Evolutionary conservation across 257 asterid species (phyloP).

Genomic region (Anisodus acutangulus): DNA sequence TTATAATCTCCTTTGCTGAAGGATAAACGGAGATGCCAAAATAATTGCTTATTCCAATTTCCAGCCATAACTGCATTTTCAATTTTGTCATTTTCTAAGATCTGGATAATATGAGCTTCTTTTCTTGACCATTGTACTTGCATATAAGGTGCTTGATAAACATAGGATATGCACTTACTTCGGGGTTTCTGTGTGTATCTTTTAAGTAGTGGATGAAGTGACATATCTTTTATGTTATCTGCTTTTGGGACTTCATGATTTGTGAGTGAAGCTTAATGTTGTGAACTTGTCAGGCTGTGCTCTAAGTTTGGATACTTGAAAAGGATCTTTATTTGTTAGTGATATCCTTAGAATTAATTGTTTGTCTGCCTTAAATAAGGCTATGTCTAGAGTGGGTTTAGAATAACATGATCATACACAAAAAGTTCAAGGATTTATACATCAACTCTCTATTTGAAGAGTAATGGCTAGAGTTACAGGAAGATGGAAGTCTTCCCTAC

Average conservation of each 20-base stretch:
- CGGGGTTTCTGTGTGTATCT: background rate
- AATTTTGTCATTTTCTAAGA: background rate
- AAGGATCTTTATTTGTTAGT: conserved; percentile 6
- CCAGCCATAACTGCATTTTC: conserved; percentile 2
- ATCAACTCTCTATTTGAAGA: background rate
- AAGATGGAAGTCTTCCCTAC: background rate
- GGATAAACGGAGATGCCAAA: background rate
- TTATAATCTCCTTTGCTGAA: background rate
- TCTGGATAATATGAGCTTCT: background rate
- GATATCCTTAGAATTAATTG: background rate
- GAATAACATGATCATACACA: background rate
- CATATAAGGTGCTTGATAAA: background rate
- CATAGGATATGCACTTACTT: conserved; percentile 13
- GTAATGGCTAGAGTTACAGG: background rate
- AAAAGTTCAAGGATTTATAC: conserved; percentile 2
- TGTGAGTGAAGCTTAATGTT: conserved; percentile 16
- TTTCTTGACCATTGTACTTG: conserved; percentile 19
- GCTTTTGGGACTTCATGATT: conserved; percentile 22
- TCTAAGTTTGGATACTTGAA: conserved; percentile 16
- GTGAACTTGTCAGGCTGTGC: conserved; percentile 14
- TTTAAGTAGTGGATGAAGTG: conserved; percentile 2
- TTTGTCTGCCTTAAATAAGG: conserved; percentile 6
- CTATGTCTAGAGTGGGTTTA: conserved; percentile 15
- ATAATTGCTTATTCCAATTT: conserved; percentile 16
- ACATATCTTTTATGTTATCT: background rate